phyloP scores from a whole-genome alignment of 2,329 filamentous ascomycete genomes.

The Exophiala xenobiotica region DNA sequence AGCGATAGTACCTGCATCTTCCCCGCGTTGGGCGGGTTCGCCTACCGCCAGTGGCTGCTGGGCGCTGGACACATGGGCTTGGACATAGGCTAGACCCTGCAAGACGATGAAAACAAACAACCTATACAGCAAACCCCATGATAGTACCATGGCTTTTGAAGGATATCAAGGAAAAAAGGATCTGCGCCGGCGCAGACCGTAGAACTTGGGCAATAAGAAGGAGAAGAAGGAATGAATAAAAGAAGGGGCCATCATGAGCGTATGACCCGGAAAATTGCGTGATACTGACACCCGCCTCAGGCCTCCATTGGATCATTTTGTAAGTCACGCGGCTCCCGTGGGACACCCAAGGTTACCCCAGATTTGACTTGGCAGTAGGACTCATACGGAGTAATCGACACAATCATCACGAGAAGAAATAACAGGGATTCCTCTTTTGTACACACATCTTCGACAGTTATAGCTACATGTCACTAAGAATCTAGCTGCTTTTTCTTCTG shows the following conservation, averaged over 20 bases:
- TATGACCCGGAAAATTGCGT: too few relatives aligned
- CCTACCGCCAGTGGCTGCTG: neutral
- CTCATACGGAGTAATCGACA: too few relatives aligned
- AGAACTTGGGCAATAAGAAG: neutral
- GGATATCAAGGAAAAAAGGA: neutral
- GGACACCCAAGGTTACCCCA: too few relatives aligned
- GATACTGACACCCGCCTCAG: too few relatives aligned
- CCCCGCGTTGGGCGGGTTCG: conserved; percentile 2
- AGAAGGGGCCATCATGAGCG: neutral
- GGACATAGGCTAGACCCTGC: neutral
- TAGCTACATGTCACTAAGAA: too few relatives aligned
- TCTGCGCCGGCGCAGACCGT: conserved; percentile 20
- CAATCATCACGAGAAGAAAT: too few relatives aligned
- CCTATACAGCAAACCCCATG: conserved; percentile 1
- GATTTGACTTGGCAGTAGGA: too few relatives aligned
- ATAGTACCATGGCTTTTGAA: conserved; percentile 8
- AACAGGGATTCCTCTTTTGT: too few relatives aligned
- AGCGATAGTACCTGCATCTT: conserved; percentile 19
- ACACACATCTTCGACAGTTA: too few relatives aligned
- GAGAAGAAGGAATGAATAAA: neutral
- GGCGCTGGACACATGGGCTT: neutral
- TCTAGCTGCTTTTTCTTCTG: too few relatives aligned
- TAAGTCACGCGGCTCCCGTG: too few relatives aligned
- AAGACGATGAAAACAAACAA: conserved; percentile 4
- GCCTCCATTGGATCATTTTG: too few relatives aligned